Percentiles rank a stretch among this genome's conserved stretches.
Evolutionary conservation across 2,329 filamentous ascomycete species (phyloP).

Genomic region (Calonectria pseudoturangicola): DNA sequence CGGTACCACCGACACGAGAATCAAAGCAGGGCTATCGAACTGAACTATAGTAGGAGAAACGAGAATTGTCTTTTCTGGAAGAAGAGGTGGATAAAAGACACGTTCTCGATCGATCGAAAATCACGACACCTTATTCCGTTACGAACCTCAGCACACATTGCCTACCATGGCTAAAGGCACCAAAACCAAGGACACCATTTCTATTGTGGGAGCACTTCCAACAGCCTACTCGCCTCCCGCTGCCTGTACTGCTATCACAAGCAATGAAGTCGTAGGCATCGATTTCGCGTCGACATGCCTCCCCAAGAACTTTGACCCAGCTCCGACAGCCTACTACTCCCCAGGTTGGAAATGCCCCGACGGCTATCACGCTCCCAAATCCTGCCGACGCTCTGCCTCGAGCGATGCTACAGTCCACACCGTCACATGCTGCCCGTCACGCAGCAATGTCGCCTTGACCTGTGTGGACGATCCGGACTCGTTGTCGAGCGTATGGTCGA

Average conservation of each 20-base stretch:
- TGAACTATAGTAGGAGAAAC: background rate
- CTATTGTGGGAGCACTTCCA: slow-evolving; percentile 46
- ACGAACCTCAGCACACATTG: background rate
- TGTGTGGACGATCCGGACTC: slow-evolving; percentile 55
- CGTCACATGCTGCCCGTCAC: slow-evolving; percentile 60
- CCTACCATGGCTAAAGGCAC: slow-evolving; percentile 28
- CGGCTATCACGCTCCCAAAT: slow-evolving; percentile 54
- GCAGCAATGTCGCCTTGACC: slow-evolving; percentile 51
- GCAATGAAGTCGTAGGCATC: slow-evolving; percentile 45
- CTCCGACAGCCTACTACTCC: slow-evolving; percentile 56
- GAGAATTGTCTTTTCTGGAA: background rate
- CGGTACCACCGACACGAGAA: background rate
- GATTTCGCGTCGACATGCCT: slow-evolving; percentile 56
- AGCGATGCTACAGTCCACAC: slow-evolving; percentile 55
- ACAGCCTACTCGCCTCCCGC: slow-evolving; percentile 35
- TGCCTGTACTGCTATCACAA: slow-evolving; percentile 42
- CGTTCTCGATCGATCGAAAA: background rate
- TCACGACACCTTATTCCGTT: background rate
- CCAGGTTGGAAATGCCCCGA: slow-evolving; percentile 57
- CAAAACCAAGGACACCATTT: slow-evolving; percentile 19
- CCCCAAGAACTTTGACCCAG: slow-evolving; percentile 54
- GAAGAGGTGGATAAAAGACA: background rate
- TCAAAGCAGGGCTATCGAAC: no score
- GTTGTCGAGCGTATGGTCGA: slow-evolving; percentile 50
- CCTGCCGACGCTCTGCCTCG: slow-evolving; percentile 54